Base-by-base conservation (phyloP, 331 rosid genomes). In the Quercus tomentella region DNA sequence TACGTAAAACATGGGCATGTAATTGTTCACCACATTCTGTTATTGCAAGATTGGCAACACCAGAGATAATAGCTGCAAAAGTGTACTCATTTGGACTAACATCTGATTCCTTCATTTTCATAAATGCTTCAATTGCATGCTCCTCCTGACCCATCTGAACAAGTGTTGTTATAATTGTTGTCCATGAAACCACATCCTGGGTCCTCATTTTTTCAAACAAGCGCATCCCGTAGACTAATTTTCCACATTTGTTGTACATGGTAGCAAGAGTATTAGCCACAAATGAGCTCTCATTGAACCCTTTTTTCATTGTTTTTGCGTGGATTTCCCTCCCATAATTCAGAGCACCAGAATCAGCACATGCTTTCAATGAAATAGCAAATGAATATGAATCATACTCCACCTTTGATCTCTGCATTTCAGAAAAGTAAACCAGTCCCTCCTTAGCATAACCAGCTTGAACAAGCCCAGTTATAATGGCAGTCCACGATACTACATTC, bases 101-200 rank as follows among this genome's bases (percentile, higher is more conserved):
- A 73, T 89, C 65, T 45, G 89, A 84, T 77, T 84, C 86, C 76
- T 75, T 70, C 97, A 93, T 91, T 76, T 74, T 88, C 75, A 35
- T 85, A 85, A 89, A 92, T 20, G 87, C 87, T 66, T 82, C 83
- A 68, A 93, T 73, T 37, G 91, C 93, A 52, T 72, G 22, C 70
- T 84, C 87, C 79, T 87, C 91, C 76, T 79, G 84, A 52, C 93
- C 93, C 76, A 71, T 81, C 75, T 92, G 91, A 43, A 77, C 75
- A 56, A 82, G 83, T 1, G 94, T 77, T 6, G 88, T 80, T 56
- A 91, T 87, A 70, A 91, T 83, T 77, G 85, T 84, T 65, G 91
- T 93, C 97, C 97, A 93, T 12, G 93, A 91, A 82, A 89, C 97
- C 9, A 93, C 90, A 70, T 93, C 97, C 2, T 77, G 90, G 31